These are phyloP conservation scores for Kwoniella bestiolae DNA, from an alignment of 768 basidiomycete genomes.

Conservation along the genomic window DNA sequence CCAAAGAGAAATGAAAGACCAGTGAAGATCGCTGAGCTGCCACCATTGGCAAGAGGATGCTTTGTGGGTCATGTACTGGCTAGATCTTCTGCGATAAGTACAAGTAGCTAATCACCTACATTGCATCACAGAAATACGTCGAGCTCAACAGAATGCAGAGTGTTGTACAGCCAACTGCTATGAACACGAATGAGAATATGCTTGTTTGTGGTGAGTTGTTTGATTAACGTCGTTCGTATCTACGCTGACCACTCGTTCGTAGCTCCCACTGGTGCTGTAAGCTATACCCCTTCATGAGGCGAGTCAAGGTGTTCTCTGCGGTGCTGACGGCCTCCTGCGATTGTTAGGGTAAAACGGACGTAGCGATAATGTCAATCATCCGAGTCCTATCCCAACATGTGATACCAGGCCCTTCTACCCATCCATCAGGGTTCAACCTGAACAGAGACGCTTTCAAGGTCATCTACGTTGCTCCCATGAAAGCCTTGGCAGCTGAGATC, in stretches of 20 bases:
- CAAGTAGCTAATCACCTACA: background rate
- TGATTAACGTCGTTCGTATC: background rate
- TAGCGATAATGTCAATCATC: constrained; percentile 90
- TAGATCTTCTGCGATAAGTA: no score
- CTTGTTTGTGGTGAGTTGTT: constrained; percentile 74
- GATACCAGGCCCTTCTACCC: constrained; percentile 18
- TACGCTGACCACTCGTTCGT: constrained; percentile 4
- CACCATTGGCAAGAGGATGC: constrained; percentile 74
- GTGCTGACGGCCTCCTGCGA: background rate
- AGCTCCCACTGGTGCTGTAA: constrained; percentile 97
- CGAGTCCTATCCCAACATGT: constrained; percentile 80
- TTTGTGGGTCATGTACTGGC: constrained; percentile 67
- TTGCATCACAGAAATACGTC: constrained; percentile 70
- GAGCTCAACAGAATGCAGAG: constrained; percentile 92
- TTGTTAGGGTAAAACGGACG: constrained; percentile 93
- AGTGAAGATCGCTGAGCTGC: constrained; percentile 72
- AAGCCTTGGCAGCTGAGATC: constrained; percentile 94
- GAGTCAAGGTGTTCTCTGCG: no score
- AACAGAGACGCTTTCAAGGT: constrained; percentile 82
- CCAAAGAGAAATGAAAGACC: constrained; percentile 72
- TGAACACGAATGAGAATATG: constrained; percentile 94
- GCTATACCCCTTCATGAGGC: no score
- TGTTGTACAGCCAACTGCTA: constrained; percentile 90
- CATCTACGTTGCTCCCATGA: constrained; percentile 99
- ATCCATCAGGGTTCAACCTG: constrained; percentile 61